Conservation (phyloP, 768 basidiomycete genomes). For the Amanita rubescens region DNA sequence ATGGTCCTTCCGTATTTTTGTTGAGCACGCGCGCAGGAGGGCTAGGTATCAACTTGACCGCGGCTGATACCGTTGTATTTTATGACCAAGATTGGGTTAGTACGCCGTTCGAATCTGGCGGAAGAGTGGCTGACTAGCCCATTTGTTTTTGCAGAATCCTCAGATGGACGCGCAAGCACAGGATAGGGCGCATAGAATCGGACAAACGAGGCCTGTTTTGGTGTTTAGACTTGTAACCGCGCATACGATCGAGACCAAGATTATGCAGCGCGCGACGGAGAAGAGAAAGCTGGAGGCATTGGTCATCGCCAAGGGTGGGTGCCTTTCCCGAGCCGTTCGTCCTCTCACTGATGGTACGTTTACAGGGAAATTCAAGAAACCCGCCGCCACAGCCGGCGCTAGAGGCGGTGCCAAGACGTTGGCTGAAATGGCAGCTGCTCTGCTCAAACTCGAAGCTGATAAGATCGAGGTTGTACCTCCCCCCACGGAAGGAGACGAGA, state of each 20-base stretch:
- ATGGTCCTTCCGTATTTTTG: constrained; percentile 69
- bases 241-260: constrained; percentile 88
- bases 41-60: constrained; percentile 71
- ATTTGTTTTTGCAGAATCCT: constrained; percentile 56
- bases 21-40: constrained; percentile 78
- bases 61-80: constrained; percentile 89
- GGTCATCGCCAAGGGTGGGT: constrained; percentile 84
- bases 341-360: not conserved
- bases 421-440: constrained; percentile 71
- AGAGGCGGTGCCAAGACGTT: constrained; percentile 49
- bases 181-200: constrained; percentile 93
- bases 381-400: constrained; percentile 39
- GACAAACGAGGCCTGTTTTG: constrained; percentile 85
- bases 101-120: constrained; percentile 1
- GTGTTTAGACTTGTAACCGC: constrained; percentile 83
- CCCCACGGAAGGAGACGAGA: constrained; percentile 47
- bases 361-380: constrained; percentile 77
- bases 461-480: constrained; percentile 77
- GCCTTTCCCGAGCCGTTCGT: not conserved
- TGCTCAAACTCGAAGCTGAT: constrained; percentile 80
- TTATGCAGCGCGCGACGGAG: constrained; percentile 81
- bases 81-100: constrained; percentile 89
- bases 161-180: constrained; percentile 97
- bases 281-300: constrained; percentile 89
- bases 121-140: no score